Base-by-base conservation (phyloP, 2,329 filamentous ascomycete genomes). In the Trichoderma brevicompactum region DNA sequence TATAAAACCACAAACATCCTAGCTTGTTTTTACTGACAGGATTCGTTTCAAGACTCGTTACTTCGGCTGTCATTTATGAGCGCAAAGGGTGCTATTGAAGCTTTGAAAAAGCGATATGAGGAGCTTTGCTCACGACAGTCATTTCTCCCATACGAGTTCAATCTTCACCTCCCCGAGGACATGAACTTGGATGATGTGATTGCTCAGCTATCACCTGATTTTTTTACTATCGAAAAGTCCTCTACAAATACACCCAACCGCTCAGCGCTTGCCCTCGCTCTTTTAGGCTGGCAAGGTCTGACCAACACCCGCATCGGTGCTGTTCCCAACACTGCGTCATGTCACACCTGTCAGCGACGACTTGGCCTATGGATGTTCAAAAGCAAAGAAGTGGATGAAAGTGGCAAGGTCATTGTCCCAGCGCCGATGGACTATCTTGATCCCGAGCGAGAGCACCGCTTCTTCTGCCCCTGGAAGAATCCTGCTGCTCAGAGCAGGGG, bases 311-410 rank as follows among this genome's bases (percentile, higher is more conserved):
- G 82, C 74, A 78, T 87, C 72, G 76, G 88, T 74, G 77, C 87
- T 1, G 86, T 90, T 23, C 87, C 89, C 46, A 90, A 92, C 67
- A 86, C 94, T 15, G 89, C 91, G 6, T 88, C 88, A 5, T 99
- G 95, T 76, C 85, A 89, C 66, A 91, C 92, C 19, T 99, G 95
- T 75, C 91, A 96, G 73, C 88, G 95, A 66, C 88, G 94, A 1
- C 82, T 98, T 0, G 95, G 95, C 0, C 82, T 99, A 2, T 99
- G 95, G 95, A 90, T 99, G 81, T 98, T 96, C 76, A 90, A 88
- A 72, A 89, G 88, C 75, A 93, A 89, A 76, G 85, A 87, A 71
- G 84, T 90, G 36, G 83, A 86, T 65, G 79, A 80, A 1, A 77
- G 79, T 15, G 82, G 82, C 0, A 77, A 82, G 41, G 78, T 88